Evolutionary conservation across 2,329 filamentous ascomycete species (phyloP).

Genomic region (Fusarium sp.): DNA sequence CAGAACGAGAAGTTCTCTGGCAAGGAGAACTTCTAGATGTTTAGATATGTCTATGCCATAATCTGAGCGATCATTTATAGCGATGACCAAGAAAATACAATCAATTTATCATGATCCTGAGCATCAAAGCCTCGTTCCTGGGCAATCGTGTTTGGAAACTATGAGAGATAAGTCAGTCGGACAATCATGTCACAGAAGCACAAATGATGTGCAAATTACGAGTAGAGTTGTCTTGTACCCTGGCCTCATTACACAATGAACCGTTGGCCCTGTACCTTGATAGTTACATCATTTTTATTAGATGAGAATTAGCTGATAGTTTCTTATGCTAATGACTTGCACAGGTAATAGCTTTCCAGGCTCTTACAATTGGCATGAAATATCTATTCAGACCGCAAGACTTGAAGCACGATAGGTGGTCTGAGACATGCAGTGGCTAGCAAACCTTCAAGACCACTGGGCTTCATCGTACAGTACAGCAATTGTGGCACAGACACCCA

Average conservation of each 20-base stretch:
- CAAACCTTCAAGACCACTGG: not conserved
- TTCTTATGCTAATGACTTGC: not conserved
- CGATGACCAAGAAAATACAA: not conserved
- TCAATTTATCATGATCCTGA: not conserved
- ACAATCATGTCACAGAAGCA: not conserved
- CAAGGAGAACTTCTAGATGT: constrained; percentile 62
- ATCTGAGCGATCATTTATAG: not conserved
- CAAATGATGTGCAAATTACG: not conserved
- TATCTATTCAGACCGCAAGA: not conserved
- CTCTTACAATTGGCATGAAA: not conserved
- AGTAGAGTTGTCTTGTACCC: not conserved
- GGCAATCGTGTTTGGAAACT: not conserved
- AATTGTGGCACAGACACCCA: constrained; percentile 2
- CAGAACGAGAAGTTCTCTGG: constrained; percentile 78
- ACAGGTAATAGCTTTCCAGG: no score
- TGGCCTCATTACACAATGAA: not conserved
- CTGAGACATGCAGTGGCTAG: constrained; percentile 1
- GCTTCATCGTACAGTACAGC: constrained; percentile 1
- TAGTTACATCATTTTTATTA: not conserved
- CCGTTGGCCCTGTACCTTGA: constrained; percentile 3
- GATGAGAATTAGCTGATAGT: not conserved
- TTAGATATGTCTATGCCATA: not conserved
- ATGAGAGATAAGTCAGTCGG: not conserved
- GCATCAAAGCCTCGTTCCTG: not conserved
- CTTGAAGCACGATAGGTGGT: not conserved